Conservation (phyloP, 495 filamentous ascomycete species). For the Lepidopterella palustris region DNA sequence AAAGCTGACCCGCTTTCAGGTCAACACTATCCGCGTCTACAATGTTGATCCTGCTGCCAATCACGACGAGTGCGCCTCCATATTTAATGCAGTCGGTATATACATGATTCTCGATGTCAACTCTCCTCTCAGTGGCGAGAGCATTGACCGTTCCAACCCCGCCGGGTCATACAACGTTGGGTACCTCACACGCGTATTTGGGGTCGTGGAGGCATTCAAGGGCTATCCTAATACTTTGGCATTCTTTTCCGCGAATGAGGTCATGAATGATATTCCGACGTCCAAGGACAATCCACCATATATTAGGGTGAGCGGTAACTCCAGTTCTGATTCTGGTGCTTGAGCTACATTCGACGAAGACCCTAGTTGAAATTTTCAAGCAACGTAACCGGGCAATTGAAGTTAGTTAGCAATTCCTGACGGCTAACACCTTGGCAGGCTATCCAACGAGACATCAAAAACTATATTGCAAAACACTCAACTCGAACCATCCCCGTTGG, state of each 20-base stretch:
- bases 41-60: constrained; percentile 78
- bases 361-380: too few relatives aligned
- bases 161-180: constrained; percentile 59
- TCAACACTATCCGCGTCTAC: constrained; percentile 92
- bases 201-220: constrained; percentile 91
- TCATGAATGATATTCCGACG: constrained; percentile 65
- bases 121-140: constrained; percentile 73
- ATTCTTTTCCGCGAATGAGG: constrained; percentile 92
- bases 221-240: constrained; percentile 82
- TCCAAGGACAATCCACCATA: constrained; percentile 56
- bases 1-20: constrained; percentile 31
- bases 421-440: constrained; percentile 39
- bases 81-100: constrained; percentile 82
- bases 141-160: constrained; percentile 64
- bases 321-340: not conserved
- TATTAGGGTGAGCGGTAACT: constrained; percentile 38
- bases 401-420: not conserved
- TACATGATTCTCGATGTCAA: constrained; percentile 83
- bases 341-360: too few relatives aligned
- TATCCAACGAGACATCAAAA: constrained; percentile 76
- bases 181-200: constrained; percentile 81
- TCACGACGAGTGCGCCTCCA: constrained; percentile 82
- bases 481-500: constrained; percentile 71
- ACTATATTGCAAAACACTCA: constrained; percentile 72
- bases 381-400: too few relatives aligned